Evolutionary conservation across 352 stramenopile species (phyloP).

Genomic region (Elongisporangium undulatum): DNA sequence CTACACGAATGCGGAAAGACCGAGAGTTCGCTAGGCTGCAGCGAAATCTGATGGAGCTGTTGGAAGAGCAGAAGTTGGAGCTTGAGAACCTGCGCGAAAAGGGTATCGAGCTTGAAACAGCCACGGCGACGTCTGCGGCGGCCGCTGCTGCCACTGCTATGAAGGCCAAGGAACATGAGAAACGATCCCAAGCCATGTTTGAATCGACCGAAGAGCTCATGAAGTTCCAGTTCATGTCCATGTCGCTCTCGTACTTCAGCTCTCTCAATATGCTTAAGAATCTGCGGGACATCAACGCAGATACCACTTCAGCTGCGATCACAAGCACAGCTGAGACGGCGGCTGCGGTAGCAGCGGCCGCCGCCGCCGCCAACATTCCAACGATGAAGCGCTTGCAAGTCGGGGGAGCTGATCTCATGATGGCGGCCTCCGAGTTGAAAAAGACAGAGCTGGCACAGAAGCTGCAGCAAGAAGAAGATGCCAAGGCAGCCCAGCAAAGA

Average conservation of each 20-base stretch:
- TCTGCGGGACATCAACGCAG: slow-evolving; percentile 91
- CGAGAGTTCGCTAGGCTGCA: slow-evolving; percentile 91
- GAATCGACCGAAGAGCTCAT: slow-evolving; percentile 93
- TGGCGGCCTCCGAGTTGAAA: slow-evolving; percentile 63
- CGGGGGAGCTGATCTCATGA: slow-evolving; percentile 56
- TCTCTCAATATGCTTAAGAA: slow-evolving; percentile 94
- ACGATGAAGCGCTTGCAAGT: slow-evolving; percentile 68
- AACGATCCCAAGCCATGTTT: slow-evolving; percentile 89
- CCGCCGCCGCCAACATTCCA: slow-evolving; percentile 85
- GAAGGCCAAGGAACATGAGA: slow-evolving; percentile 90
- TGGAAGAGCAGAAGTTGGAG: slow-evolving; percentile 93
- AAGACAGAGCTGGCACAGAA: slow-evolving; percentile 61
- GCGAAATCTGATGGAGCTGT: slow-evolving; percentile 90
- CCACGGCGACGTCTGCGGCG: slow-evolving; percentile 88
- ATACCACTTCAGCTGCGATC: slow-evolving; percentile 88
- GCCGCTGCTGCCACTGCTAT: slow-evolving; percentile 87
- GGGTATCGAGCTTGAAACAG: slow-evolving; percentile 89
- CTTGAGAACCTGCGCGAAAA: slow-evolving; percentile 89
- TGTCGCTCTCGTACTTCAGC: slow-evolving; percentile 94
- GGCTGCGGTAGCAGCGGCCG: slow-evolving; percentile 78
- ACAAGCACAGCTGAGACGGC: slow-evolving; percentile 86
- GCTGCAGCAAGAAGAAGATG: slow-evolving; percentile 54
- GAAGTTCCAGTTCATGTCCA: slow-evolving; percentile 97
- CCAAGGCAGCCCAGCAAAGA: slow-evolving; percentile 33
- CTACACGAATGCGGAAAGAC: slow-evolving; percentile 89